A percentile compares a stretch with the other conserved stretches of the same genome.
These are phyloP conservation scores for Neostapfia colusana DNA, from an alignment of 176 grass and related monocot species.

Conservation along the genomic window DNA sequence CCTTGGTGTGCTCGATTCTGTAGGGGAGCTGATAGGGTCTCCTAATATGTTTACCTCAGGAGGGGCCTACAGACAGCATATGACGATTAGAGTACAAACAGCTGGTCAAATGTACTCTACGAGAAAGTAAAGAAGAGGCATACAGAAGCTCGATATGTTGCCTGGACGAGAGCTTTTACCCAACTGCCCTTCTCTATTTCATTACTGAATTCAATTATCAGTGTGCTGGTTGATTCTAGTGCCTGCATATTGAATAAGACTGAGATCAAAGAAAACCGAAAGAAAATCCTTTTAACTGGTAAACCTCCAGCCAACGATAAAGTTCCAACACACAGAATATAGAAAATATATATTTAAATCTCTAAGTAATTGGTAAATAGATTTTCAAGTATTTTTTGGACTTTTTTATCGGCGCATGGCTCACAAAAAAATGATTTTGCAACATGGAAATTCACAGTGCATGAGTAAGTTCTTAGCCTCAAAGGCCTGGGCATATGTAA, in stretches of 20 bases:
- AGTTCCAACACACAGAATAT: not conserved
- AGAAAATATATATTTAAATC: not conserved
- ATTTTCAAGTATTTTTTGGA: conserved; percentile 8
- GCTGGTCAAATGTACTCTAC: conserved; percentile 9
- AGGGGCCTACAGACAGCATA: conserved; percentile 58
- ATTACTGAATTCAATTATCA: conserved; percentile 76
- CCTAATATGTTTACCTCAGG: conserved; percentile 77
- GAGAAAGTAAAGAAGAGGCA: conserved; percentile 37
- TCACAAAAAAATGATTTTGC: not conserved
- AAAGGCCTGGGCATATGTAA: conserved; percentile 1
- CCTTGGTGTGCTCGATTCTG: conserved; percentile 55
- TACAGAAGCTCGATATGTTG: conserved; percentile 96
- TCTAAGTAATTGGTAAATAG: not conserved
- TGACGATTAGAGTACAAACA: conserved; percentile 19
- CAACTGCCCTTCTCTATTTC: conserved; percentile 76
- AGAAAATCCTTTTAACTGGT: not conserved
- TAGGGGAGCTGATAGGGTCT: conserved; percentile 50
- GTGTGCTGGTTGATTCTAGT: conserved; percentile 81
- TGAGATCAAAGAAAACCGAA: conserved; percentile 22
- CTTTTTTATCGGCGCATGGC: not conserved
- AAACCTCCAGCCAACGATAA: conserved; percentile 8
- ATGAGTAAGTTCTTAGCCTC: not conserved
- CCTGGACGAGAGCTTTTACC: conserved; percentile 82
- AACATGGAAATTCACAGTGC: not conserved
- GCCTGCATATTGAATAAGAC: conserved; percentile 64